phyloP scores from a whole-genome alignment of 306 rosid genomes.

The Castanospermum australe region DNA sequence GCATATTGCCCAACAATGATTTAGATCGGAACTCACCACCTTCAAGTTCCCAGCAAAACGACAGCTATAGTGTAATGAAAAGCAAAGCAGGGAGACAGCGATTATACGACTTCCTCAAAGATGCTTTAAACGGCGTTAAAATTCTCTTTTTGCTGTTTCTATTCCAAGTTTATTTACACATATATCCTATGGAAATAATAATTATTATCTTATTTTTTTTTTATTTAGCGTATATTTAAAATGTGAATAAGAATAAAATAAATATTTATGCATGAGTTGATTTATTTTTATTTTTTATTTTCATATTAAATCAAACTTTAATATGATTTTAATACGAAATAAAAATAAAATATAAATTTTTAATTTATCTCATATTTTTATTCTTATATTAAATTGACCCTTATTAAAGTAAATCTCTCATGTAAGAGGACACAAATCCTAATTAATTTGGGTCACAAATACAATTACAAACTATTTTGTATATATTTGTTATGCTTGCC shows the following conservation, averaged over 20 bases:
- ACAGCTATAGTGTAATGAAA: background rate
- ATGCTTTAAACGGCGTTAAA: background rate
- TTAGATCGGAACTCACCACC: background rate
- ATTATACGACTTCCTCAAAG: background rate
- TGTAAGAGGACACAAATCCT: no score
- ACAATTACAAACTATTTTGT: background rate
- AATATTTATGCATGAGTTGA: no score
- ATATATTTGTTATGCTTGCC: constrained; percentile 18
- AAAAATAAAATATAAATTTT: no score
- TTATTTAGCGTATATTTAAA: no score
- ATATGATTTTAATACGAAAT: no score
- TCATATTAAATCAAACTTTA: no score
- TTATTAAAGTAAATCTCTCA: no score
- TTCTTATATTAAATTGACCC: no score
- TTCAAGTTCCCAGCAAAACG: background rate
- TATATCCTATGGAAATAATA: background rate
- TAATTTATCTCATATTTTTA: no score
- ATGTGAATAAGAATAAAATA: no score
- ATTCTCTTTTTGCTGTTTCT: background rate
- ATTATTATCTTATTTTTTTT: no score
- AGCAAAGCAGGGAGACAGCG: background rate
- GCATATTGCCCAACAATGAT: background rate
- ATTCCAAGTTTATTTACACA: background rate
- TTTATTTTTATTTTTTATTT: no score
- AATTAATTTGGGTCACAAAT: background rate